phyloP scores from a whole-genome alignment of 2,329 filamentous ascomycete species.

The Ustulina deusta region DNA sequence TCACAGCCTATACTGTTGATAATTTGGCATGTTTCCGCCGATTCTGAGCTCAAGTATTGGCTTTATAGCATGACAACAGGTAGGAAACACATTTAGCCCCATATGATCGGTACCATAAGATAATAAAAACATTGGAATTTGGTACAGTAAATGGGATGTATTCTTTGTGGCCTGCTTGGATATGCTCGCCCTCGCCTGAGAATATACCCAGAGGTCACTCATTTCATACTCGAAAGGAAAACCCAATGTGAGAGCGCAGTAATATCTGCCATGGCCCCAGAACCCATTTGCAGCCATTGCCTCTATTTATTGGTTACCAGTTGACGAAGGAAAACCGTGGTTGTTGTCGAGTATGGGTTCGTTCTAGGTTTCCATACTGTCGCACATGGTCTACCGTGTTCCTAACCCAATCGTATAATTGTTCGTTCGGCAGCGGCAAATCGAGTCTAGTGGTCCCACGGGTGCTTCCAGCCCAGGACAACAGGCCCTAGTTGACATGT shows the following conservation, averaged over 20 bases:
- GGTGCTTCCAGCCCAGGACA: conserved; percentile 93
- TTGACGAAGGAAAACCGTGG: conserved; percentile 14
- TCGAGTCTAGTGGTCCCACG: conserved; percentile 84
- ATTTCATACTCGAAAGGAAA: conserved; percentile 74
- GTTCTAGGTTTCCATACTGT: not conserved
- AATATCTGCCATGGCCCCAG: conserved; percentile 12
- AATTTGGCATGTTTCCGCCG: not conserved
- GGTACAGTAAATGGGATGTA: conserved; percentile 73
- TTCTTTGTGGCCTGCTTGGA: conserved; percentile 80
- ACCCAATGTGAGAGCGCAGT: conserved; percentile 35
- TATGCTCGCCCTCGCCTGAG: conserved; percentile 73
- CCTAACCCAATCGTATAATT: conserved; percentile 1
- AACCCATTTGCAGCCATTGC: conserved; percentile 7
- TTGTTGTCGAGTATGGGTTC: not conserved
- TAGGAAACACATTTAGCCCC: conserved; percentile 67
- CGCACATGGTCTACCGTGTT: conserved; percentile 21
- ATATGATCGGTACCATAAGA: conserved; percentile 75
- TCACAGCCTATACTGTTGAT: not conserved
- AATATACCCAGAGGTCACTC: conserved; percentile 69
- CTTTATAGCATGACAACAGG: conserved; percentile 65
- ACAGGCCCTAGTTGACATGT: conserved; percentile 68
- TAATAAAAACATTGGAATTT: conserved; percentile 67
- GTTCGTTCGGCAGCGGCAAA: conserved; percentile 2
- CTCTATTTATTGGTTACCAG: conserved; percentile 25
- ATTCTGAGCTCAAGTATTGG: conserved; percentile 64